Percentiles rank a stretch among this genome's conserved stretches.
These are phyloP conservation scores for Leccinum fuscescens DNA, from an alignment of 1,284 basidiomycete genomes.

Conservation along the genomic window DNA sequence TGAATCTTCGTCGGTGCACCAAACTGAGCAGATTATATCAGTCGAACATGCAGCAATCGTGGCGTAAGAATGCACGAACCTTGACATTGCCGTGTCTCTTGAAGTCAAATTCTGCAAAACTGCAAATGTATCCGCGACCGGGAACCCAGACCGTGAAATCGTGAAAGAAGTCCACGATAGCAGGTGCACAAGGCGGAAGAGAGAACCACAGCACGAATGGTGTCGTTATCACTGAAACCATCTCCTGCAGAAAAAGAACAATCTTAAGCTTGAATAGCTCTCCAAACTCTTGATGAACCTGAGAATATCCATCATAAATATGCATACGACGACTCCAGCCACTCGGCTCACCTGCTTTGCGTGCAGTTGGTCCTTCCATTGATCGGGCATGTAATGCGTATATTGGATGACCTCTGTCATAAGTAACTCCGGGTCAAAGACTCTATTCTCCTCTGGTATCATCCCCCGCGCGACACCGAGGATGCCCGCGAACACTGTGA, in stretches of 20 bases:
- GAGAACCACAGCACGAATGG: conserved; percentile 94
- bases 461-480: conserved; percentile 90
- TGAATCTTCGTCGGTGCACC: conserved; percentile 68
- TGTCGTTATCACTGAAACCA: conserved; percentile 89
- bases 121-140: conserved; percentile 94
- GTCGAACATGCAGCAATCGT: conserved; percentile 1
- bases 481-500: conserved; percentile 84
- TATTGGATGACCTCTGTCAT: conserved; percentile 90
- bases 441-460: conserved; percentile 91
- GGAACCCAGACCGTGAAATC: conserved; percentile 97
- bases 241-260: conserved; percentile 82
- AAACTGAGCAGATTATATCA: conserved; percentile 46
- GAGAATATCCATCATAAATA: conserved; percentile 2
- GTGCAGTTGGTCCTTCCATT: conserved; percentile 89
- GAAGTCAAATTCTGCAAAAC: conserved; percentile 98
- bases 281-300: conserved; percentile 90
- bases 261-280: conserved; percentile 88
- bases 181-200: conserved; percentile 82
- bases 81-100: conserved; percentile 86
- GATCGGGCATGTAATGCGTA: conserved; percentile 93
- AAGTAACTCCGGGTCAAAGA: conserved; percentile 91
- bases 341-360: conserved; percentile 67
- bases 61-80: conserved; percentile 39
- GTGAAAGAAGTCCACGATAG: conserved; percentile 93
- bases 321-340: neutral